phyloP scores from a whole-genome alignment of 129 eudicot genomes.

The Ambrosia artemisiifolia region DNA sequence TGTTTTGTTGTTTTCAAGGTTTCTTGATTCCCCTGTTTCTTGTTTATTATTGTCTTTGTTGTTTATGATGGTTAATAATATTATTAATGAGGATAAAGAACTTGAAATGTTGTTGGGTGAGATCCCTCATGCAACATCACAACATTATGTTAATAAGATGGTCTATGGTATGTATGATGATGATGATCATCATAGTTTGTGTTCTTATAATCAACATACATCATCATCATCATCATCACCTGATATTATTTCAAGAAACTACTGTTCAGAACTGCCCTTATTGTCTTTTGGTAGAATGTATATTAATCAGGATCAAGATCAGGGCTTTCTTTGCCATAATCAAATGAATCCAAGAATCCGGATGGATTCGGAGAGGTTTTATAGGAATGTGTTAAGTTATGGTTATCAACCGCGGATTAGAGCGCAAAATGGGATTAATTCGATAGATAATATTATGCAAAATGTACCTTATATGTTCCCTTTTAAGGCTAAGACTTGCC shows the following conservation, averaged over 20 bases:
- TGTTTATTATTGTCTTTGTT: constrained; percentile 29
- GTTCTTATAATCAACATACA: constrained; percentile 34
- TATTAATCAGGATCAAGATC: constrained; percentile 37
- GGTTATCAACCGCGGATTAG: constrained; percentile 45
- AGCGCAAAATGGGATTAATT: constrained; percentile 35
- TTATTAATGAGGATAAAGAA: constrained; percentile 75
- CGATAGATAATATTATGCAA: constrained; percentile 19
- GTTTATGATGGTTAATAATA: constrained; percentile 45
- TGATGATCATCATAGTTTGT: constrained; percentile 31
- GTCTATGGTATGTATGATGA: constrained; percentile 43
- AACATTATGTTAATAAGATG: constrained; percentile 30
- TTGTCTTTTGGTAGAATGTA: constrained; percentile 43
- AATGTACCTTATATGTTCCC: constrained; percentile 26
- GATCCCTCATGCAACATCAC: constrained; percentile 76
- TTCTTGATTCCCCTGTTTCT: constrained; percentile 25
- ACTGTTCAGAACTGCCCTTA: too few species aligned
- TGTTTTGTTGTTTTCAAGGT: constrained; percentile 22
- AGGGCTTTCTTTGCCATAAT: constrained; percentile 23
- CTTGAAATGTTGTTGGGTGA: constrained; percentile 74
- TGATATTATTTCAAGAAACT: too few species aligned
- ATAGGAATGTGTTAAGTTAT: constrained; percentile 15
- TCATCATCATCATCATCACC: too few species aligned
- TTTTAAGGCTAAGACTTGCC: constrained; percentile 19
- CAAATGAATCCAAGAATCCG: constrained; percentile 32
- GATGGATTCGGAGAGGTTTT: constrained; percentile 13